phyloP scores from a whole-genome alignment of 768 basidiomycete genomes.

The Boletus bicolor region DNA sequence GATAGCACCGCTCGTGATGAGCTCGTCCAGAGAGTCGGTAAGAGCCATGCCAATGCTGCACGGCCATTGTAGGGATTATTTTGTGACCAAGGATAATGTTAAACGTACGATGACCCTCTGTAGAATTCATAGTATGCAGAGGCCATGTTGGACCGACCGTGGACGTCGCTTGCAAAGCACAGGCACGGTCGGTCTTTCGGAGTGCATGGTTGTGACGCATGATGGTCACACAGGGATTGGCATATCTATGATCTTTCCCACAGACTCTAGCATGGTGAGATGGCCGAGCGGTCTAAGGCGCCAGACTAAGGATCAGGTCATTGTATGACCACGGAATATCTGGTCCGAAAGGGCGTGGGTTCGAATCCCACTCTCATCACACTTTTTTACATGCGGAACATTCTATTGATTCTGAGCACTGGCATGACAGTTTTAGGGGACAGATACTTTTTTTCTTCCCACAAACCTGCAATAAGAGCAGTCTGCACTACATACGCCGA shows the following conservation, averaged over 20 bases:
- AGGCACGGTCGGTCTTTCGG: background rate
- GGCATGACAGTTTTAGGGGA: no score
- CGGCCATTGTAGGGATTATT: background rate
- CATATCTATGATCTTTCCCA: background rate
- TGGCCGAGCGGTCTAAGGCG: conserved; percentile 65
- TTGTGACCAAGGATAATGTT: background rate
- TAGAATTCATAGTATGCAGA: conserved; percentile 91
- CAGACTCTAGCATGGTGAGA: conserved; percentile 25
- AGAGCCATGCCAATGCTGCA: conserved; percentile 93
- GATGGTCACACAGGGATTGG: conserved; percentile 17
- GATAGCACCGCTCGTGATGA: conserved; percentile 94
- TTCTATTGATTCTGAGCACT: no score
- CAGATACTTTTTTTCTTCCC: no score
- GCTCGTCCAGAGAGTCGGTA: conserved; percentile 96
- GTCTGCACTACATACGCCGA: no score
- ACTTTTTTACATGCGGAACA: background rate
- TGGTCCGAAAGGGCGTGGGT: conserved; percentile 42
- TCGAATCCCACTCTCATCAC: conserved; percentile 40
- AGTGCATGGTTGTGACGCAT: conserved; percentile 20
- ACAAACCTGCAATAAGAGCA: no score
- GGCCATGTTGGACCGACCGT: conserved; percentile 49
- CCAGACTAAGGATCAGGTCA: conserved; percentile 51
- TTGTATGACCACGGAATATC: conserved; percentile 28
- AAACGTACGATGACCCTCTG: conserved; percentile 81
- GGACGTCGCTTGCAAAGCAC: conserved; percentile 6